A percentile compares a stretch with the other conserved stretches of the same genome.
These are phyloP conservation scores for Agaricus bisporus DNA, from an alignment of 768 basidiomycete species.

Conservation along the genomic window DNA sequence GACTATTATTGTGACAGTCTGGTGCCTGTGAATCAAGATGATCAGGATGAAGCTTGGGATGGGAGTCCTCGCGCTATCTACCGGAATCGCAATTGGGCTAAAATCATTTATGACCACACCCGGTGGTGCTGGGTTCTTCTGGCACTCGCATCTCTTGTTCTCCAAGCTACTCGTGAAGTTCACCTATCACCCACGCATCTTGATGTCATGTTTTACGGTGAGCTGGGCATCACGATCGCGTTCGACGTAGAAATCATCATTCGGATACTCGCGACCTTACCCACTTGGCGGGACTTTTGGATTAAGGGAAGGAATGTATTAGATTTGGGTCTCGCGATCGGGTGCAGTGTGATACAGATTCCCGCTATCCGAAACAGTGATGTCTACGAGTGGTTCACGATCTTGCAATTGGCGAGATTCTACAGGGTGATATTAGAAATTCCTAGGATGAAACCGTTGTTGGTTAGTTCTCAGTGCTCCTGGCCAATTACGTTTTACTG, in stretches of 20 bases:
- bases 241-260: conserved; percentile 88
- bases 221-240: conserved; percentile 70
- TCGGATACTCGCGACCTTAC: conserved; percentile 63
- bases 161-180: conserved; percentile 66
- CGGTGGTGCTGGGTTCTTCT: conserved; percentile 73
- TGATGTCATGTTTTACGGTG: conserved; percentile 51
- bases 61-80: conserved; percentile 35
- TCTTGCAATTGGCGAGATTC: conserved; percentile 82
- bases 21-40: conserved; percentile 35
- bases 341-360: conserved; percentile 76
- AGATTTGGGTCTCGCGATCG: conserved; percentile 71
- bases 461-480: conserved; percentile 38
- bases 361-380: conserved; percentile 60
- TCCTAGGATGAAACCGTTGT: conserved; percentile 82
- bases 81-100: conserved; percentile 38
- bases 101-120: conserved; percentile 51
- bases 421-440: conserved; percentile 89
- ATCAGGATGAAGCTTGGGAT: conserved; percentile 61
- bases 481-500: not conserved
- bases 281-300: conserved; percentile 82
- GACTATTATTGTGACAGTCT: conserved; percentile 18
- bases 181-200: conserved; percentile 40
- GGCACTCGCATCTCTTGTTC: conserved; percentile 60
- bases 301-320: conserved; percentile 59
- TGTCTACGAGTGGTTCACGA: conserved; percentile 85